These are phyloP conservation scores for Musa itinerans DNA, from an alignment of 176 grass and related monocot genomes.

Conservation along the genomic window DNA sequence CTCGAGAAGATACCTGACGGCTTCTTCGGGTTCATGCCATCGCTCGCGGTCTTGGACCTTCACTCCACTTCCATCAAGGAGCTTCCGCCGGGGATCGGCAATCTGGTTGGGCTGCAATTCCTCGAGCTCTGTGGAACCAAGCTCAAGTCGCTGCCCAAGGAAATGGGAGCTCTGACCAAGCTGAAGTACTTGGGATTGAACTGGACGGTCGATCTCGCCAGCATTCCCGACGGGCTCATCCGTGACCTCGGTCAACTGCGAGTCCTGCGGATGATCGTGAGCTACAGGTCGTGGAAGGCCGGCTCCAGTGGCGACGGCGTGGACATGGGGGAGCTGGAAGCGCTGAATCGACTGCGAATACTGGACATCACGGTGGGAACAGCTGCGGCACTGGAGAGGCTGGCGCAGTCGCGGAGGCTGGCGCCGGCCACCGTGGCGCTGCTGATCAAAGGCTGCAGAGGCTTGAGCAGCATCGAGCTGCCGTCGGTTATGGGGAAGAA, in stretches of 20 bases:
- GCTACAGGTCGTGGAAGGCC: conserved; percentile 72
- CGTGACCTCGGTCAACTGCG: conserved; percentile 45
- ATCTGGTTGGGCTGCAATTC: conserved; percentile 5
- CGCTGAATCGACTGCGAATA: conserved; percentile 47
- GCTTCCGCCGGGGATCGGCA: conserved; percentile 18
- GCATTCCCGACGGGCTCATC: conserved; percentile 60
- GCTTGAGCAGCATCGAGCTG: conserved; percentile 53
- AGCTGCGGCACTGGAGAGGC: conserved; percentile 31
- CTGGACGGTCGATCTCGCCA: conserved; percentile 22
- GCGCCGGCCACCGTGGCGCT: conserved; percentile 59
- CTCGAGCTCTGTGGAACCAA: conserved; percentile 25
- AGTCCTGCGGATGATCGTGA: conserved; percentile 77
- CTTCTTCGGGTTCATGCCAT: conserved; percentile 29
- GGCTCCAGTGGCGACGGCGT: conserved; percentile 45
- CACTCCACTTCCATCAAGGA: conserved; percentile 9
- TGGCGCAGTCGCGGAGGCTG: conserved; percentile 44
- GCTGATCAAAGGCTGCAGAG: conserved; percentile 42
- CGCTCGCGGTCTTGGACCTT: conserved; percentile 20
- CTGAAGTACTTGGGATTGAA: conserved; percentile 10
- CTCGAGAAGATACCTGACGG: conserved; percentile 15
- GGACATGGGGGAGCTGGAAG: conserved; percentile 70
- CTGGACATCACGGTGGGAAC: conserved; percentile 71
- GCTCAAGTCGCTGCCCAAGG: conserved; percentile 15
- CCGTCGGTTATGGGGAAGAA: conserved; percentile 56
- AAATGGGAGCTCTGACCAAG: conserved; percentile 1